Conservation (phyloP, 495 filamentous ascomycete species). For the Trichoderma asperelloides region DNA sequence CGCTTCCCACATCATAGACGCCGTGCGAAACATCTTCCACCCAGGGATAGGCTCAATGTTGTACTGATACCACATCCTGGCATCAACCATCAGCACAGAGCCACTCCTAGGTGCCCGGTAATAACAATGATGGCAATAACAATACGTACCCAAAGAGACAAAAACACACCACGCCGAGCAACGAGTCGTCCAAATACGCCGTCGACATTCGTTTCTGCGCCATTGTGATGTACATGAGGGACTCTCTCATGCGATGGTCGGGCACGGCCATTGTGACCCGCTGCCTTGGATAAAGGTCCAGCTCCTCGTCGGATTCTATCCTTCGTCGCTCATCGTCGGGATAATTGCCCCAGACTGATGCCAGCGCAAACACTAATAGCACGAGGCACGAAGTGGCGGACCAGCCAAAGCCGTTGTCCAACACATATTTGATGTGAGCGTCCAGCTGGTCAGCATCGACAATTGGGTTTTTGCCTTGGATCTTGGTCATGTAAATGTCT, state of each 20-base stretch:
- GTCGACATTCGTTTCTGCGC: slow-evolving; percentile 9
- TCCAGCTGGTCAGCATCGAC: slow-evolving; percentile 8
- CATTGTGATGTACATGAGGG: slow-evolving; percentile 2
- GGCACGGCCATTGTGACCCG: slow-evolving; percentile 1
- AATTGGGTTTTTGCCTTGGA: slow-evolving; percentile 1
- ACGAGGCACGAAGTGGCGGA: slow-evolving; percentile 4
- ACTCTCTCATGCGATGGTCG: slow-evolving; percentile 6
- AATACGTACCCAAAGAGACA: slow-evolving; percentile 1
- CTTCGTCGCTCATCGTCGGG: slow-evolving; percentile 6
- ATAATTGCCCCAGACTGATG: slow-evolving; percentile 3
- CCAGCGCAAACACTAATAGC: slow-evolving; percentile 3
- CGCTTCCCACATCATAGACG: slow-evolving; percentile 5
- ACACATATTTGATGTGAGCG: not conserved
- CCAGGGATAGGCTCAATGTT: not conserved
- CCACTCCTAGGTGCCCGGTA: not conserved
- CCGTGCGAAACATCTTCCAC: slow-evolving; percentile 9
- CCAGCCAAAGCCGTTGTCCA: slow-evolving; percentile 9
- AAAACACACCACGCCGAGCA: not conserved
- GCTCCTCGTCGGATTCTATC: not conserved
- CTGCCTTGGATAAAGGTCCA: not conserved
- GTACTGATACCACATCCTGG: slow-evolving; percentile 4
- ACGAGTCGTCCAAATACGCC: slow-evolving; percentile 5
- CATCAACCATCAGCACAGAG: not conserved
- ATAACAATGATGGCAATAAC: not conserved
- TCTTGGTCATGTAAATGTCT: slow-evolving; percentile 8